Base-by-base conservation (phyloP, 768 basidiomycete species). In the Butyriboletus loyo region DNA sequence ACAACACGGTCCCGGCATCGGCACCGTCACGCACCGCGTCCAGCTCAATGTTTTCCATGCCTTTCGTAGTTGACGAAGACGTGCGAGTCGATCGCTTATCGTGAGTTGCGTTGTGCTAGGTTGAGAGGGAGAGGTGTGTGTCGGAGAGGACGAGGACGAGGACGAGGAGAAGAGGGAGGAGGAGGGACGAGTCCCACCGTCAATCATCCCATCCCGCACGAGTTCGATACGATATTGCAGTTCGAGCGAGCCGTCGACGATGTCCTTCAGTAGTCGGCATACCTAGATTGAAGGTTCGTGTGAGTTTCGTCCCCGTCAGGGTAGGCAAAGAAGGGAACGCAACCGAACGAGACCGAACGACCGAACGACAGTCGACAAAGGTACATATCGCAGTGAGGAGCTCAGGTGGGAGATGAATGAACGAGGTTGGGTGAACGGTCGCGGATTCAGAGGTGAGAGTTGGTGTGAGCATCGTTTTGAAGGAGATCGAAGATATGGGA, bases 191-290 rank as follows among this genome's bases (percentile, higher is more conserved):
- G 28, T 6, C 1, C 8, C 36, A 4, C 28, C 43, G 25, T 69
- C 66, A 14, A 65, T 30, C 68, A 79, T 66, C 0, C 75, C 74
- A 46, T 77, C 68, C 5, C 66, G 59, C 7, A 50, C 63, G n/a
- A 78, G 70, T 45, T 76, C 75, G 47, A 75, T 67, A 2, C 47
- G 58, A 52, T 77, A 77, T 21, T 68, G 68, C 1, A 78, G 57
- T 40, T 76, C 64, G 46, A 61, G 46, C 39, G 64, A 69, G 3
- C 17, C 50, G 8, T 71, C 65, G 50, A 69, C 44, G 17, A 66
- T 34, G 11, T 54, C 56, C 1, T 54, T 49, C 27, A 64, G 36
- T 21, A 40, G 42, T 21, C 40, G 57, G 37, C 69, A 68, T 2
- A 66, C 65, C 67, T 68, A 42, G 19, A 32, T 15, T 5, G 14